These are phyloP conservation scores for Podospora appendiculata DNA, from an alignment of 495 filamentous ascomycete genomes.

Conservation along the genomic window DNA sequence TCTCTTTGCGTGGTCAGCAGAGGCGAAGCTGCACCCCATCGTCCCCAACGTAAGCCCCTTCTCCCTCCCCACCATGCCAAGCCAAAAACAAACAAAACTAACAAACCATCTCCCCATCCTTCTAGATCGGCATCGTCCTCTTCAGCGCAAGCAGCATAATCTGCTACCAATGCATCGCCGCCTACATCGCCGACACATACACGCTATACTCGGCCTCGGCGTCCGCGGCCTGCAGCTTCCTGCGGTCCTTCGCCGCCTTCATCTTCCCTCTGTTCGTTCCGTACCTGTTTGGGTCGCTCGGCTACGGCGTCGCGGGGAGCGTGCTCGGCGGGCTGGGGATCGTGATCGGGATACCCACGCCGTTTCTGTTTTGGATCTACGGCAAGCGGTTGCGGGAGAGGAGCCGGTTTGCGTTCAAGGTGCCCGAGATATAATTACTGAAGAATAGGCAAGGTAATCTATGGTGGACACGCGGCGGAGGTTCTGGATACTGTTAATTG, in stretches of 20 bases:
- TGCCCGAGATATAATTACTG: background rate
- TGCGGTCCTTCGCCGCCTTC: conserved; percentile 3
- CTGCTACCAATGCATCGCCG: conserved; percentile 7
- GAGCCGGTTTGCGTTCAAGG: background rate
- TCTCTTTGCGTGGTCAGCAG: conserved; percentile 33
- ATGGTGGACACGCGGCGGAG: too few relatives aligned
- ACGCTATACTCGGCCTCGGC: conserved; percentile 7
- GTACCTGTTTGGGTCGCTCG: conserved; percentile 2
- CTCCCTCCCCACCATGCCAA: too few relatives aligned
- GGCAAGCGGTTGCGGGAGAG: conserved; percentile 1
- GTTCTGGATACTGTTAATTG: too few relatives aligned
- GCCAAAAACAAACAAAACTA: too few relatives aligned
- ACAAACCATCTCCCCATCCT: too few relatives aligned
- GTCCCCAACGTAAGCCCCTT: conserved; percentile 6
- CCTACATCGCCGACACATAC: conserved; percentile 6
- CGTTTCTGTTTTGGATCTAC: conserved; percentile 5
- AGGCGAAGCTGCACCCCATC: conserved; percentile 19
- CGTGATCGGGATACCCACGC: conserved; percentile 5
- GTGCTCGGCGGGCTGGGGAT: background rate
- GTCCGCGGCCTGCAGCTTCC: conserved; percentile 4
- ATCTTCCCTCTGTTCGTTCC: conserved; percentile 7
- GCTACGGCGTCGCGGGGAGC: conserved; percentile 3
- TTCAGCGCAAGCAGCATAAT: conserved; percentile 4
- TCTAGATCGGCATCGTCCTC: conserved; percentile 1
- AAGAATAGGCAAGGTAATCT: too few relatives aligned